Evolutionary conservation across 2,329 filamentous ascomycete genomes (phyloP), one percentile per base, ranked within the genome.

Genomic region (Pyrenochaeta sp.): DNA sequence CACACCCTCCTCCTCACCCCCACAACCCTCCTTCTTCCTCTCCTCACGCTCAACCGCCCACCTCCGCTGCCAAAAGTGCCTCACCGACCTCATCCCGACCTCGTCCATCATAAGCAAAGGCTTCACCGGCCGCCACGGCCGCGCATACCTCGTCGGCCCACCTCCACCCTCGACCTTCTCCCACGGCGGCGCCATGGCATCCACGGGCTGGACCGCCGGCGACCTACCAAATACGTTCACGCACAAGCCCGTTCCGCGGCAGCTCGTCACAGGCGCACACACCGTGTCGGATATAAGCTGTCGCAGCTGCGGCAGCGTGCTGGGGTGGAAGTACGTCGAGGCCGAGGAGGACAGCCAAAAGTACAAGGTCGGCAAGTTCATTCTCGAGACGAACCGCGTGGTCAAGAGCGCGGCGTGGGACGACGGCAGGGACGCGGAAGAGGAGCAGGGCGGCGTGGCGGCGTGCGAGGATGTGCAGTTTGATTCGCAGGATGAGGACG

Each of bases 321-420:
- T 86, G 14, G 83, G 83, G 2, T 86, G 83, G 83, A 86, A 86
- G 65, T 86, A 86, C 58, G 77, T 86, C 17, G 75, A 77, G 14
- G 83, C 83, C 0, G 81, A 82, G 46, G 81, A 86, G 52, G 82
- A 85, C 45, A 72, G 67, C 8, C 83, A 86, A 67, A 72, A 76
- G 41, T 86, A 86, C 59, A 86, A 86, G 60, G 80, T 86, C 2
- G 83, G 83, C n/a, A 86, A 85, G 60, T 86, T 82, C 52, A 86
- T 86, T 19, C 65, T 86, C 19, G 83, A 86, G 65, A 84, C 81
- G 29, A 81, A 78, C 65, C 72, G 77, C 39, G 78, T 83, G 7
- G 76, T 74, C 17, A 68, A 74, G 20, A 71, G 72, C 11, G 72
- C 74, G 13, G 76, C 68, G 14, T 86, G 83, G 83, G 82, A 84